Evolutionary conservation across 2,329 filamentous ascomycete species (phyloP).

Genomic region (Trichocomaceae sp.): DNA sequence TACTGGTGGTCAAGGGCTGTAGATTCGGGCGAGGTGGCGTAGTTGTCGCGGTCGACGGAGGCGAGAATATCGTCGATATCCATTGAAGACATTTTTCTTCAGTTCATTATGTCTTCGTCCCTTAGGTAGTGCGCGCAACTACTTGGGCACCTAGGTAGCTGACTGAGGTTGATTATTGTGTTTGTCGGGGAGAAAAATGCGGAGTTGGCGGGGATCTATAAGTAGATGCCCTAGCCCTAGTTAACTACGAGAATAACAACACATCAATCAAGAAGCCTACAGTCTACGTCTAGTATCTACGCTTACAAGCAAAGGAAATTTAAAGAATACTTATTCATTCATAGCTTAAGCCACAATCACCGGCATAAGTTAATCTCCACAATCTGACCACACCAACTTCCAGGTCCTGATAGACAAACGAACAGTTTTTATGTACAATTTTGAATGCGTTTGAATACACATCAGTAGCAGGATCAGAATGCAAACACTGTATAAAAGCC

Average conservation of each 20-base stretch:
- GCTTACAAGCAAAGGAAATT: background rate
- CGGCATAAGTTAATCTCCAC: background rate
- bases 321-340: background rate
- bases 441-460: background rate
- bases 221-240: background rate
- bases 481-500: background rate
- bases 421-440: conserved; percentile 2
- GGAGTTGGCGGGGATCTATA: background rate
- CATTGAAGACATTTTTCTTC: conserved; percentile 43
- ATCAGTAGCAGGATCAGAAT: background rate
- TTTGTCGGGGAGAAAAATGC: background rate
- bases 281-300: background rate
- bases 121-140: background rate
- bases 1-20: conserved; percentile 66
- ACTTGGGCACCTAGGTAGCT: no score
- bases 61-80: conserved; percentile 75
- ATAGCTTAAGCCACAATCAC: conserved; percentile 5
- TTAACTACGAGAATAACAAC: no score
- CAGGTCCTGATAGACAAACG: background rate
- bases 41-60: conserved; percentile 59
- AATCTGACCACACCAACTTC: background rate
- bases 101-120: background rate
- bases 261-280: background rate
- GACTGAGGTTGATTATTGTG: background rate
- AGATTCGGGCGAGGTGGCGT: conserved; percentile 29